A percentile compares a stretch with the other conserved stretches of the same genome.
Evolutionary conservation across 1,284 basidiomycete species (phyloP).

Genomic region (Malassezia arunalokei): DNA sequence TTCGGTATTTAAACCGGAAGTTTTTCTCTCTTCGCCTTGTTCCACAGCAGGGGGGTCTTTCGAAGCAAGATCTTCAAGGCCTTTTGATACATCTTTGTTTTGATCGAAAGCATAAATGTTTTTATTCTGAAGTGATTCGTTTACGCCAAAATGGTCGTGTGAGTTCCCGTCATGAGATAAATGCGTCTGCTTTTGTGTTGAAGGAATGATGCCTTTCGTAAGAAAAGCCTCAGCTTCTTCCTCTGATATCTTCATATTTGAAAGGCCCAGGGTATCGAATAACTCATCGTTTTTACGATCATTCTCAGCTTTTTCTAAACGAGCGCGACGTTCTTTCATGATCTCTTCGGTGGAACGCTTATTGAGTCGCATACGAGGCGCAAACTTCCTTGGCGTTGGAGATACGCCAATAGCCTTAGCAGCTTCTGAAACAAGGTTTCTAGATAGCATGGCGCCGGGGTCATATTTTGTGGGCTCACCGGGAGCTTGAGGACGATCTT

Average conservation of each 20-base stretch:
- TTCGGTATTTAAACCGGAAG: no score
- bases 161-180: not conserved
- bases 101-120: no score
- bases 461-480: slow-evolving; percentile 15
- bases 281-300: slow-evolving; percentile 31
- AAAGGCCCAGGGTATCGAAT: slow-evolving; percentile 33
- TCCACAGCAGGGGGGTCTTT: no score
- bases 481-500: not conserved
- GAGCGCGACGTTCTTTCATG: slow-evolving; percentile 5
- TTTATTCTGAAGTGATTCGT: no score
- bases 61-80: no score
- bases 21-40: no score
- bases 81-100: no score
- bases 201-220: slow-evolving; percentile 16
- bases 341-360: slow-evolving; percentile 1
- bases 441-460: slow-evolving; percentile 21
- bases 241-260: slow-evolving; percentile 29
- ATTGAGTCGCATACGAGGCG: slow-evolving; percentile 11
- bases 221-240: slow-evolving; percentile 39
- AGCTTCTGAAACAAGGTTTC: slow-evolving; percentile 32
- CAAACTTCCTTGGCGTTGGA: not conserved
- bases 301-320: slow-evolving; percentile 16
- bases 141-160: no score
- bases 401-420: slow-evolving; percentile 22
- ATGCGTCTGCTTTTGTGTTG: not conserved